Evolutionary conservation across 257 asterid genomes (phyloP).

Genomic region (Agastache rugosa): DNA sequence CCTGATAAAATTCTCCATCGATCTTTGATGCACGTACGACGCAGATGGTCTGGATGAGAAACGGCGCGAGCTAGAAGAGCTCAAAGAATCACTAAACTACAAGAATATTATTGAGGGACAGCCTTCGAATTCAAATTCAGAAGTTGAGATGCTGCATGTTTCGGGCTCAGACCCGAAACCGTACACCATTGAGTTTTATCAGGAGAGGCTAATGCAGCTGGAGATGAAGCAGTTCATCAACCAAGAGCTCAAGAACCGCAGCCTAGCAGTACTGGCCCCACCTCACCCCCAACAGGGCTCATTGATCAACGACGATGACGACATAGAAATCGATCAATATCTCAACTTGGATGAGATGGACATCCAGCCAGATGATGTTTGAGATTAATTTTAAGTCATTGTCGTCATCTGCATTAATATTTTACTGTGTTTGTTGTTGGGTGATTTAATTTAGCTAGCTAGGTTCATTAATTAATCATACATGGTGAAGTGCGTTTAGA

Average conservation of each 20-base stretch:
- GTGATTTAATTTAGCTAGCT: background rate
- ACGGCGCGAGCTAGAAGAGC: background rate
- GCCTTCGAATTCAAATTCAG: too few species aligned
- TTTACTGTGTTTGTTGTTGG: background rate
- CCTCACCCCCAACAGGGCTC: background rate
- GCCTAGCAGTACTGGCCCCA: background rate
- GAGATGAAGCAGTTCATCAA: conserved; percentile 7
- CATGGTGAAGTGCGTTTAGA: too few species aligned
- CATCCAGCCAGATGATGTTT: background rate
- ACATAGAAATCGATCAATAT: background rate
- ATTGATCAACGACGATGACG: background rate
- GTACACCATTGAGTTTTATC: conserved; percentile 5
- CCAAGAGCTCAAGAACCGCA: background rate
- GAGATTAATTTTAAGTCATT: too few species aligned
- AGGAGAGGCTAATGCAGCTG: background rate
- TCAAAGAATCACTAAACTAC: background rate
- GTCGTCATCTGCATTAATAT: background rate
- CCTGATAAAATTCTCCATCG: background rate
- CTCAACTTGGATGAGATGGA: background rate
- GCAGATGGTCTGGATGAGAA: background rate
- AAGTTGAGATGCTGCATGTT: background rate
- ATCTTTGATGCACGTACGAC: background rate
- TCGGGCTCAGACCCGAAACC: background rate
- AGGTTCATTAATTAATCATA: too few species aligned
- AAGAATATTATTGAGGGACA: too few species aligned